A percentile compares a stretch with the other conserved stretches of the same genome.
Evolutionary conservation across 441 rosid genomes (phyloP).

Genomic region (Erodium moschatum): DNA sequence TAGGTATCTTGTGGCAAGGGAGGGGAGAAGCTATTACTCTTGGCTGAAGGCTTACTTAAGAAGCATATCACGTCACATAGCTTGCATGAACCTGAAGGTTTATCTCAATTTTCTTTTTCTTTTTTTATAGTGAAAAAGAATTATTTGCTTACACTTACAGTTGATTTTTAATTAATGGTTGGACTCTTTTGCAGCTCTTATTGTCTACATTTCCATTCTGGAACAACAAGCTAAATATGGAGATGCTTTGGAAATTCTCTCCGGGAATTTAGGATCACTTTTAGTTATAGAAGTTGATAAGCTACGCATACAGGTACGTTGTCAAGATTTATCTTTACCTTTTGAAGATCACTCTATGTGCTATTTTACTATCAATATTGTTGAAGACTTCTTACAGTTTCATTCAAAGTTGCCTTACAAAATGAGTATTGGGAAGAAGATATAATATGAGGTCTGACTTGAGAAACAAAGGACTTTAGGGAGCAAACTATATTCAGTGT

Average conservation of each 20-base stretch:
- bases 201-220: conserved; percentile 80
- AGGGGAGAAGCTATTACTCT: conserved; percentile 68
- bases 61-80: conserved; percentile 85
- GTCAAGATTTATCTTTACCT: conserved; percentile 22
- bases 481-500: not conserved
- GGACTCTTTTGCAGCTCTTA: conserved; percentile 55
- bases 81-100: conserved; percentile 98
- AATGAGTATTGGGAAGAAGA: not conserved
- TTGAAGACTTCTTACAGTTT: not conserved
- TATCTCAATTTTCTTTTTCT: conserved; percentile 11
- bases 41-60: conserved; percentile 90
- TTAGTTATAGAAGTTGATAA: conserved; percentile 85
- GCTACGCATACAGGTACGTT: conserved; percentile 79
- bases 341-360: not conserved
- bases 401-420: not conserved
- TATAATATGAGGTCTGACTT: not conserved
- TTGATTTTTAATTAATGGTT: conserved; percentile 14
- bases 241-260: conserved; percentile 75
- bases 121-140: not conserved
- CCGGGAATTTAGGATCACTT: conserved; percentile 82
- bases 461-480: not conserved
- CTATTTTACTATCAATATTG: conserved; percentile 1
- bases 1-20: conserved; percentile 87
- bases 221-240: conserved; percentile 77
- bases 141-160: conserved; percentile 3